phyloP scores from a whole-genome alignment of 2,329 filamentous ascomycete species.

The Colletotrichum sp. region DNA sequence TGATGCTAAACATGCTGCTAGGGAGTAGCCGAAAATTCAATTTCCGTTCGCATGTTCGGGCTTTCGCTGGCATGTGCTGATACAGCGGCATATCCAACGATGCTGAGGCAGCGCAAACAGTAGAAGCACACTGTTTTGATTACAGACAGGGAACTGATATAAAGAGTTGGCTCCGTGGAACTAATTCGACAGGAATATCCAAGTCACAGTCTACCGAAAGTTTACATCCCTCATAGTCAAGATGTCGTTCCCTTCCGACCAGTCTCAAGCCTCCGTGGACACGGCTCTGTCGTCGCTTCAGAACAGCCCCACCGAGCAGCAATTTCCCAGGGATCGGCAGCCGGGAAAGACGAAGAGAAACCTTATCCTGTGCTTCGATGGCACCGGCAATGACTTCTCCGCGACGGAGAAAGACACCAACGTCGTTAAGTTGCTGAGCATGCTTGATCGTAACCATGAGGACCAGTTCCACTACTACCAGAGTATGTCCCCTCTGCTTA shows the following conservation, averaged over 20 bases:
- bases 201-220: not conserved
- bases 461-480: conserved; percentile 56
- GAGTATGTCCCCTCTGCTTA: conserved; percentile 31
- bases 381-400: conserved; percentile 51
- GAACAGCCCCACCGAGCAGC: not conserved
- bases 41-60: not conserved
- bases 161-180: not conserved
- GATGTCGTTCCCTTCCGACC: not conserved
- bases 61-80: not conserved
- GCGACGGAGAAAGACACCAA: conserved; percentile 55
- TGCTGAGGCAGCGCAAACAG: not conserved
- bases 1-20: not conserved
- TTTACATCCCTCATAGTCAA: not conserved
- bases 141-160: fast-evolving
- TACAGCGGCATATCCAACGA: fast-evolving
- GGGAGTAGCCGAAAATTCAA: not conserved
- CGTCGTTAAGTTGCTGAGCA: conserved; percentile 54
- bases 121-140: not conserved
- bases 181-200: fast-evolving
- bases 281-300: not conserved
- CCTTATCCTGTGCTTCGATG: conserved; percentile 53
- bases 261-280: not conserved
- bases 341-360: conserved; percentile 30
- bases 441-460: conserved; percentile 49
- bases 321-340: not conserved